Conservation (phyloP, 2,329 filamentous ascomycete species). For the Coniochaeta ligniaria region DNA sequence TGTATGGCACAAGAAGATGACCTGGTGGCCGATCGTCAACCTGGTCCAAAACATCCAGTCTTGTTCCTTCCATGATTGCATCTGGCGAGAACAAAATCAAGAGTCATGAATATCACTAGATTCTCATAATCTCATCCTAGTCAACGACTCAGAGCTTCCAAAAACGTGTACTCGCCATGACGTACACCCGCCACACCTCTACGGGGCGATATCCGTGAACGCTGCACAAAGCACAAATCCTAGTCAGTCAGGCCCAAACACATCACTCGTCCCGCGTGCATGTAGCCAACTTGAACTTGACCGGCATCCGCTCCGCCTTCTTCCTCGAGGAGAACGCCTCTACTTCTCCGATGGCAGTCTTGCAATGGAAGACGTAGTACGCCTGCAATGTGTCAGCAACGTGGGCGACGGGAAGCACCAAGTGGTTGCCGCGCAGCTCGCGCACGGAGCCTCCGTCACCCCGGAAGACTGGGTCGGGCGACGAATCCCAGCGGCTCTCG, state of each 20-base stretch:
- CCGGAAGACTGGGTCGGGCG: not conserved
- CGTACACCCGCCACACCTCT: no score
- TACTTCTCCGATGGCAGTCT: not conserved
- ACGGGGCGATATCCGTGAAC: not conserved
- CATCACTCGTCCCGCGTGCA: not conserved
- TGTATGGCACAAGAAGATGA: no score
- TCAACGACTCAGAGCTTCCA: no score
- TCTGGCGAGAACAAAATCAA: not conserved
- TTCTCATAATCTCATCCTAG: no score
- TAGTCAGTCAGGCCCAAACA: not conserved
- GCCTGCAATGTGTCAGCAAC: not conserved
- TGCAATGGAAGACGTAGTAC: not conserved
- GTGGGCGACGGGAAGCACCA: not conserved
- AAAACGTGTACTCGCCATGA: no score
- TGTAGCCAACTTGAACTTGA: not conserved
- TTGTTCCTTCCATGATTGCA: not conserved
- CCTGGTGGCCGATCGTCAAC: not conserved
- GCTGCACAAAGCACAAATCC: not conserved
- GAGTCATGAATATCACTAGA: no score
- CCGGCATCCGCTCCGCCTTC: not conserved
- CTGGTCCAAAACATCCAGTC: not conserved
- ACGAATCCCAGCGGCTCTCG: not conserved
- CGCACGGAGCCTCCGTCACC: not conserved
- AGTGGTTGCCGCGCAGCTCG: slow-evolving; percentile 1
- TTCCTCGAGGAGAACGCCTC: not conserved